phyloP scores from a whole-genome alignment of 352 stramenopile genomes.

The Globisporangium uncinulatum region DNA sequence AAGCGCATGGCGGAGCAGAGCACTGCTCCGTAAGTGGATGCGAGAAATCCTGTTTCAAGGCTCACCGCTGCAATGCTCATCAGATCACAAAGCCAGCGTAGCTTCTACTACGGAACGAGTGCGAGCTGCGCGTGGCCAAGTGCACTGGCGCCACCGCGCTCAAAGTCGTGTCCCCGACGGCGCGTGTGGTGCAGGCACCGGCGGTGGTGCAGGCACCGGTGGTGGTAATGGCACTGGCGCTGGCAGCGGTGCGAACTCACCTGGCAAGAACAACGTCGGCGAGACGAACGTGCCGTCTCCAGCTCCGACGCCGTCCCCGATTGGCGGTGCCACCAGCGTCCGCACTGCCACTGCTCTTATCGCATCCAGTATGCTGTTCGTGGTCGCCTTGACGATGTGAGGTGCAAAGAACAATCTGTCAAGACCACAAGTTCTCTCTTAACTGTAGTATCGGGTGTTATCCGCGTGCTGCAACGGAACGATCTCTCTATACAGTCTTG shows the following conservation, averaged over 20 bases:
- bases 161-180: background rate
- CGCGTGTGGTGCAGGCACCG: background rate
- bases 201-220: background rate
- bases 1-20: no score
- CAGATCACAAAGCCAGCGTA: no score
- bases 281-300: background rate
- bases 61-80: no score
- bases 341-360: background rate
- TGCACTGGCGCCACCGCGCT: background rate
- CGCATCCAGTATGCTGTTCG: background rate
- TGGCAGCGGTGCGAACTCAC: background rate
- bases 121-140: slow-evolving; percentile 6
- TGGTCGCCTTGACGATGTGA: background rate
- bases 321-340: background rate
- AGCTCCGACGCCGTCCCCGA: background rate
- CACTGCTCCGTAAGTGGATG: no score
- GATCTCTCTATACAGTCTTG: no score
- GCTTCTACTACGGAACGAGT: no score
- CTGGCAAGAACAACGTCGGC: background rate
- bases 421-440: no score
- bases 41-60: no score
- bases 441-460: no score
- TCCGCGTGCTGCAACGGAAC: no score
- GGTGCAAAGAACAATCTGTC: background rate
- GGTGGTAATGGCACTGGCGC: background rate